A percentile compares a stretch with the other conserved stretches of the same genome.
These are phyloP conservation scores for Stipa capillata DNA, from an alignment of 176 grass and related monocot species.

Conservation along the genomic window DNA sequence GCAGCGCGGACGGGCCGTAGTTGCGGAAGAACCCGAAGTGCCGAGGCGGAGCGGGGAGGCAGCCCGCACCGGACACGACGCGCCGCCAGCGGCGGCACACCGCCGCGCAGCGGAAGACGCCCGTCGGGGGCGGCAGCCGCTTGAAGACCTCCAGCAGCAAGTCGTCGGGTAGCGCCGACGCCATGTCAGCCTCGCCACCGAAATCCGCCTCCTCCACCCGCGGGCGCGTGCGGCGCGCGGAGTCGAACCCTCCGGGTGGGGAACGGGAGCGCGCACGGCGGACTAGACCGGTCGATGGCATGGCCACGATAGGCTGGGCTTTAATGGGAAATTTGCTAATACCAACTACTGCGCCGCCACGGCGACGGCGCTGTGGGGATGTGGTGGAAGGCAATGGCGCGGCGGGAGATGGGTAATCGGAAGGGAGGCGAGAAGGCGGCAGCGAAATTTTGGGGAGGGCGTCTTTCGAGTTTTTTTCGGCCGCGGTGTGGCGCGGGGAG, in stretches of 20 bases:
- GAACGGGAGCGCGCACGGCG: not conserved
- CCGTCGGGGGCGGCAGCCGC: not conserved
- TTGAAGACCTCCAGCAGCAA: conserved; percentile 29
- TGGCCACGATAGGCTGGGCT: not conserved
- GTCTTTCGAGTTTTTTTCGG: not conserved
- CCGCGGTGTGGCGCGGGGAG: not conserved
- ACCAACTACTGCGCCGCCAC: too few relatives aligned
- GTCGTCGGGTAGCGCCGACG: conserved; percentile 10
- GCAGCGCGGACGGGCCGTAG: not conserved
- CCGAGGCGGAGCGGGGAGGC: not conserved
- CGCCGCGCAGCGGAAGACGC: conserved; percentile 23
- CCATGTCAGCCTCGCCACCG: not conserved
- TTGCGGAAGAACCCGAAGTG: conserved; percentile 29
- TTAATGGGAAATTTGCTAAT: too few relatives aligned
- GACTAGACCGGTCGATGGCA: not conserved
- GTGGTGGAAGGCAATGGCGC: not conserved
- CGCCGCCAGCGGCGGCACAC: conserved; percentile 33
- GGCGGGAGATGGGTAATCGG: not conserved
- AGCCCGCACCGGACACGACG: not conserved
- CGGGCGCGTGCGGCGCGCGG: not conserved
- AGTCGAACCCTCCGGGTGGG: not conserved
- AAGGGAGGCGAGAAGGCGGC: conserved; percentile 9
- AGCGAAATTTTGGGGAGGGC: not conserved
- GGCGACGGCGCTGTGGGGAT: not conserved
- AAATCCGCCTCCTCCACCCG: not conserved